Conservation (phyloP, 2,329 filamentous ascomycete species). For the Clonostachys chloroleuca region DNA sequence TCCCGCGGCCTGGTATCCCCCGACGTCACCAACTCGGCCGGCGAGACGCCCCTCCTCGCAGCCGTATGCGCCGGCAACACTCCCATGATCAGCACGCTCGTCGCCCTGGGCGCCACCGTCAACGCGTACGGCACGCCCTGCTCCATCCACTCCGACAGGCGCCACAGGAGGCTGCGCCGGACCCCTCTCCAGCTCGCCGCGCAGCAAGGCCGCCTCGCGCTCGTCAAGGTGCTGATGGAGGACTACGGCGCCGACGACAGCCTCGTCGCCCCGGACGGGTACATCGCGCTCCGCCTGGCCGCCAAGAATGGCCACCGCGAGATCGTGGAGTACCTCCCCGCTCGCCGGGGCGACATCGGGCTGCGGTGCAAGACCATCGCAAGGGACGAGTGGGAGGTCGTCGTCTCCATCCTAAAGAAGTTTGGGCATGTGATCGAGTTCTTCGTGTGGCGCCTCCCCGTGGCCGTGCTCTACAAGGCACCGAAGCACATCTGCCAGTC, state of each 20-base stretch:
- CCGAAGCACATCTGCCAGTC: constrained; percentile 15
- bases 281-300: constrained; percentile 38
- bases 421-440: constrained; percentile 15
- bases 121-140: constrained; percentile 14
- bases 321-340: constrained; percentile 35
- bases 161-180: constrained; percentile 19
- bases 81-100: constrained; percentile 24
- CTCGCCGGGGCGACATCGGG: constrained; percentile 29
- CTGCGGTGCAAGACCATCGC: constrained; percentile 26
- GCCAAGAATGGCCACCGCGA: constrained; percentile 32
- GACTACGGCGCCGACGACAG: constrained; percentile 34
- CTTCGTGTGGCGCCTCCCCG: constrained; percentile 21
- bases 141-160: neutral
- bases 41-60: constrained; percentile 26
- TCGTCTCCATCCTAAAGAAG: constrained; percentile 10
- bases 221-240: constrained; percentile 34
- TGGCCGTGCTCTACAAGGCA: constrained; percentile 17
- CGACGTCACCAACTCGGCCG: constrained; percentile 17
- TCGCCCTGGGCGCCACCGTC: constrained; percentile 25
- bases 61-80: constrained; percentile 21
- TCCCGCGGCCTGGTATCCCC: constrained; percentile 28
- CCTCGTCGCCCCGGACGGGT: constrained; percentile 36
- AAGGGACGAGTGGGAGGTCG: constrained; percentile 14
- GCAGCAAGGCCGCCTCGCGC: constrained; percentile 25
- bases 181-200: constrained; percentile 41